Base-by-base conservation (phyloP, 169 alveolate genomes). In the Cyclospora cayetanensis region DNA sequence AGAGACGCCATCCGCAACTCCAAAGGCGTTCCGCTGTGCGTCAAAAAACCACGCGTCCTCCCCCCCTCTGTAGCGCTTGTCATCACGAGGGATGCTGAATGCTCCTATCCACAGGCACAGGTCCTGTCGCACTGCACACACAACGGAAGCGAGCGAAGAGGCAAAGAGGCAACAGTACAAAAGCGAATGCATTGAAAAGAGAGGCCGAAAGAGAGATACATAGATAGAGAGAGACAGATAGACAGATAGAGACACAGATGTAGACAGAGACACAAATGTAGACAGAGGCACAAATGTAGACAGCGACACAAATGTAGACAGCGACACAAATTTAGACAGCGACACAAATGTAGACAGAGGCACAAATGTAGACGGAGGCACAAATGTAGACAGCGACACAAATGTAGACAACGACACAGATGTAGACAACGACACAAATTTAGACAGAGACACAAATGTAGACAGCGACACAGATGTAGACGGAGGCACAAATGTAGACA, bases 1-100 rank as follows among this genome's bases (percentile, higher is more conserved):
- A n/a, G 79, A 88, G 63, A 94, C 95, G 2, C 95, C 95, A 68
- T 94, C 95, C 11, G 95, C 95, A 35, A 94, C 95, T 25, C 95
- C 95, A 77, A 94, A 46, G 25, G 93, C 68, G 85, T 91, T 92
- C 20, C 83, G 25, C 31, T 70, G 22, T 29, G 90, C 88, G 50
- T 93, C 76, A 34, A 89, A 22, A 60, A 94, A 94, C 95, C 94
- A 94, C 37, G 95, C 95, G 52, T 94, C 95, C 42, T 94, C 95
- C 7, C 95, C 95, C 7, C 95, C 95, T 63, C 92, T 46, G 80
- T 63, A 42, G 27, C 95, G 76, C 82, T 94, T 94, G 85, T 94
- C 95, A 35, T 91, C 92, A 22, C 95, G 70, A 31, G 95, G 95
- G 72, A 94, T 70, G 41, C 60, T 42, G 50, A 65, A 91, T 34